Base-by-base conservation (phyloP, 2,329 filamentous ascomycete species). In the Penicillium decumbens region DNA sequence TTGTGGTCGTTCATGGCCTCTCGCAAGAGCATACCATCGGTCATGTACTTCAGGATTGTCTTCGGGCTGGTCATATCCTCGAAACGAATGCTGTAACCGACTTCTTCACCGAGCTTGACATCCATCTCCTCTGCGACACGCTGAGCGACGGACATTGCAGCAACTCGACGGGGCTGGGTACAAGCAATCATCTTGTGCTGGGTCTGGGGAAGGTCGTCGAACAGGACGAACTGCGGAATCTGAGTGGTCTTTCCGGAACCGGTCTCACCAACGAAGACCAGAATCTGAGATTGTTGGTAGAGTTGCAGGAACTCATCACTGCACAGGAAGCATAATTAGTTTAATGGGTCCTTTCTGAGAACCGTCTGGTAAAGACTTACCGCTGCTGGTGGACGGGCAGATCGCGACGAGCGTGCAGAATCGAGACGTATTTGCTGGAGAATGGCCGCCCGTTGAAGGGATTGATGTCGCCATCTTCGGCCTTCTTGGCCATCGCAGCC, bases 191-290 rank as follows among this genome's bases (percentile, higher is more conserved):
- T 85, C 77, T 96, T 96, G 68, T 83, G 81, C 60, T 85, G 84
- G 55, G 83, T 77, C 64, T 97, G 89, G 24, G 93, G 92, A 28
- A 96, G 80, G 72, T 98, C 93, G 74, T 98, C 93, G 78, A 87
- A 97, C 35, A 98, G 83, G 58, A 98, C 92, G 70, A 96, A 98
- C 71, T 98, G 93, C 1, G 93, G 93, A 54, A 98, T 97, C 77
- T 98, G 93, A 0, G 93, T 98, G 4, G 93, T 98, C 77, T 98
- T 98, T 76, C 93, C 93, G 59, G 93, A 98, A 82, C 95, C 93
- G 7, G 93, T 98, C 78, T 98, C 93, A 76, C 93, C 93, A 57
- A 98, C 93, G 65, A 98, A 96, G 64, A 98, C 93, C 53, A 98
- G 83, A 60, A 98, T 96, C 74, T 98, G 93, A 23, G 85, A 89